Base-by-base conservation (phyloP, 2,329 filamentous ascomycete species). In the Polytolypa hystricis region DNA sequence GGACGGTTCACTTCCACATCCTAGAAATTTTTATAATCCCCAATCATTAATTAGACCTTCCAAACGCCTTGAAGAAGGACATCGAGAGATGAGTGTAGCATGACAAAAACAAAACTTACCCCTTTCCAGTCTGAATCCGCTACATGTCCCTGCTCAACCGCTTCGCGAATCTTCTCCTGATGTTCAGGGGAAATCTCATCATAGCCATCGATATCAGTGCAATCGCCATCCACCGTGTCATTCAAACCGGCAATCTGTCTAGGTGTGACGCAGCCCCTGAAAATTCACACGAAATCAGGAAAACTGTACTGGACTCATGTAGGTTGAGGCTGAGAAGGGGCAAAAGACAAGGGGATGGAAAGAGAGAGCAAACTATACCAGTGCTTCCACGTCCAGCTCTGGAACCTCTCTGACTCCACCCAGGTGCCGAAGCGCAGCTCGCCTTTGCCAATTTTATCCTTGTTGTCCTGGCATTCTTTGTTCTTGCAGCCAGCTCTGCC, bases 201-300 rank as follows among this genome's bases (percentile, higher is more conserved):
- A 45, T 74, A 93, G 41, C 84, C 85, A 54, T 94, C 84, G 38
- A 95, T 67, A 41, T 73, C 61, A 30, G 82, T 74, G 42, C 86
- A 71, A 1, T 60, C 59, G 19, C 61, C 66, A 23, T 62, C 46
- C 4, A 62, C 64, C 43, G 77, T 69, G 5, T 65, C 57, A 4
- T 77, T 68, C 41, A 78, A 72, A 32, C 83, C 79, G 39, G 65
- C 52, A 41, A 95, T 64, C 51, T 84, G 75, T 37, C 71, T 68
- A 15, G 86, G 86, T 11, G 85, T 93, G 23, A 87, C 75, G 50
- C 89, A 96, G 19, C 89, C 87, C 87, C 87, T 93, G 34, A 38
- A 31, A 16, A 16, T 4, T 31, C 14, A 25, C 27, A 17, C 10
- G 16, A 29, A 23, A 8, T 37, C 28, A 42, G 31, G 26, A 29